Evolutionary conservation across 805 yeast species (phyloP).

Genomic region (Barnettozyma californica): DNA sequence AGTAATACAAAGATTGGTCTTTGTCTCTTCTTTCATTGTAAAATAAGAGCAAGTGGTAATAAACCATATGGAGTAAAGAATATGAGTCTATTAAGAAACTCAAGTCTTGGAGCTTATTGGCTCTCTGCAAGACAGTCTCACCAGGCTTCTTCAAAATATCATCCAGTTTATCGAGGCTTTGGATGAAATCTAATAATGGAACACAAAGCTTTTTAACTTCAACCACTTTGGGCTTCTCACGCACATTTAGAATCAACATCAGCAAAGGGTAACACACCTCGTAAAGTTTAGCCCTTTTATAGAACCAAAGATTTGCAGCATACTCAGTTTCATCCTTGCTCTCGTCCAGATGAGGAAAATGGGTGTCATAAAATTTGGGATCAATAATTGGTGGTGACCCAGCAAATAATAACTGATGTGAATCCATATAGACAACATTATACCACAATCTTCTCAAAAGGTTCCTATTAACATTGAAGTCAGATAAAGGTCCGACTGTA

Average conservation of each 20-base stretch:
- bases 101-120: slow-evolving; percentile 11
- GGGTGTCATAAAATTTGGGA: slow-evolving; percentile 18
- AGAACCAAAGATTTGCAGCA: slow-evolving; percentile 15
- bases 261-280: slow-evolving; percentile 17
- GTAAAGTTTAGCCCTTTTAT: slow-evolving; percentile 12
- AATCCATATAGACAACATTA: slow-evolving; percentile 16
- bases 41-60: slow-evolving; percentile 20
- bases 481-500: neutral
- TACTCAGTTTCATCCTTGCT: slow-evolving; percentile 18
- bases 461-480: slow-evolving; percentile 10
- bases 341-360: slow-evolving; percentile 22
- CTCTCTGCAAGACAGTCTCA: slow-evolving; percentile 16
- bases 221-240: slow-evolving; percentile 13
- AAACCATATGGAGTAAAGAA: slow-evolving; percentile 17
- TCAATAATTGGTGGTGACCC: slow-evolving; percentile 24
- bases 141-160: slow-evolving; percentile 17
- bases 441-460: slow-evolving; percentile 24
- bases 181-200: slow-evolving; percentile 12
- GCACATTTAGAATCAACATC: slow-evolving; percentile 16
- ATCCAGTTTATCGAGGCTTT: slow-evolving; percentile 4
- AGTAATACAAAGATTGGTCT: slow-evolving; percentile 13
- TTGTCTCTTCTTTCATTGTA: slow-evolving; percentile 13
- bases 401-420: slow-evolving; percentile 16
- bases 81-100: slow-evolving; percentile 9
- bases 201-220: slow-evolving; percentile 8